phyloP scores from a whole-genome alignment of 306 rosid genomes.

The Medicago truncatula region DNA sequence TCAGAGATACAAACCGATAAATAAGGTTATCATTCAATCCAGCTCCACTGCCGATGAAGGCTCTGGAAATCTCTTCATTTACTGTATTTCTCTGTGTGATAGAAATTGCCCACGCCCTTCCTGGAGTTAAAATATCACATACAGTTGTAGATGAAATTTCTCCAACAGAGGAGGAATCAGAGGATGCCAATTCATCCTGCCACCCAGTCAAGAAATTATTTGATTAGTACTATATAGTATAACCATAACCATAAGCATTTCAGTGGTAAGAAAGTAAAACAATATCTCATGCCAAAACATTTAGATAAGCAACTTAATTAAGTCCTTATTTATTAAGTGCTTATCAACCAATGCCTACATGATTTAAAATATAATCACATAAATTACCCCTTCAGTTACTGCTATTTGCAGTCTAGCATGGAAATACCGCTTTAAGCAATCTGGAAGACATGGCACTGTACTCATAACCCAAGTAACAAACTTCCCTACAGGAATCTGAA shows the following conservation, averaged over 20 bases:
- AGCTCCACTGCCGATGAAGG: slow-evolving; percentile 49
- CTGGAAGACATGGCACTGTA: slow-evolving; percentile 71
- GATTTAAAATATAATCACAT: slow-evolving; percentile 8
- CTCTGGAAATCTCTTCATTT: slow-evolving; percentile 69
- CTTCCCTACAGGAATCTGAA: slow-evolving; percentile 70
- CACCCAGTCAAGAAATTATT: slow-evolving; percentile 38
- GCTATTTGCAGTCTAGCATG: slow-evolving; percentile 60
- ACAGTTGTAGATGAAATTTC: slow-evolving; percentile 52
- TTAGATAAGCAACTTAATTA: background rate
- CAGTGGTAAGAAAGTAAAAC: no score
- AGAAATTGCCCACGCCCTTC: slow-evolving; percentile 89
- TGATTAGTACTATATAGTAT: background rate
- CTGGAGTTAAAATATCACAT: slow-evolving; percentile 59
- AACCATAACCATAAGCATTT: no score
- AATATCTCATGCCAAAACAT: background rate
- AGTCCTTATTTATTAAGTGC: background rate
- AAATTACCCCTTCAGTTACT: slow-evolving; percentile 57
- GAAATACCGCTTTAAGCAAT: slow-evolving; percentile 65
- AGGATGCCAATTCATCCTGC: slow-evolving; percentile 63
- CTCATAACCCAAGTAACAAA: slow-evolving; percentile 75
- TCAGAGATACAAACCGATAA: slow-evolving; percentile 67
- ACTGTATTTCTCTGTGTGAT: slow-evolving; percentile 66
- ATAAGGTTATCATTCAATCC: slow-evolving; percentile 61
- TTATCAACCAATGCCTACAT: background rate
- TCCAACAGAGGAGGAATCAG: slow-evolving; percentile 54